Evolutionary conservation across 2,329 filamentous ascomycete species (phyloP), one percentile per base, ranked within the genome.

Genomic region (Uncinocarpus reesii): DNA sequence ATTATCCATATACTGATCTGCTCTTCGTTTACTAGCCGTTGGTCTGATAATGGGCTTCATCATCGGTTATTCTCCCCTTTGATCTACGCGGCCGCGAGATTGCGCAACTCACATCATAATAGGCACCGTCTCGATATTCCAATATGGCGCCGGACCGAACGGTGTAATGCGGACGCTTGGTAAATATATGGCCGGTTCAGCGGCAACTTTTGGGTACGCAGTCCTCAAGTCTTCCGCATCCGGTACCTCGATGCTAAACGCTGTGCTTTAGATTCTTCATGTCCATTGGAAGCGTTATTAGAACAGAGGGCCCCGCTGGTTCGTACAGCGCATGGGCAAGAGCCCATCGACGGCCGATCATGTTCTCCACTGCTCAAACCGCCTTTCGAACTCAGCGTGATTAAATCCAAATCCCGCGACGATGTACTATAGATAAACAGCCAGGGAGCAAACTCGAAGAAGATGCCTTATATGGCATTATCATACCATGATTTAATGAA

Each of bases 41-140:
- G 92, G 92, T 53, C 75, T 86, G 45, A 95, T 95, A 65, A 95
- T 98, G 70, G 92, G 92, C 55, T 96, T 98, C 73, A 93, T 98
- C 61, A 95, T 92, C 60, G 92, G 90, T 93, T 74, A 43, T 74
- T 60, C 48, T 15, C 10, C 11, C 40, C 7, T n/a, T 16, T 16
- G 20, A 29, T 31, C 40, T 35, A n/a, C 41, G 41, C 35, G 4
- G 5, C 29, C 16, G 29, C n/a, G 21, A n/a, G 24, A 16, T 28
- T 16, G 16, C 15, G 21, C 20, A 23, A n/a, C 47, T 57, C 42
- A 57, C 59, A 62, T 50, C 62, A 46, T 10, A 13, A 6, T 53
- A 94, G 87, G 88, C 65, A 86, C 84, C 44, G 86, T 93, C 59
- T 94, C 90, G 63, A 95, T 98, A 62, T 89, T 98, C 65, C 80